Conservation (phyloP, 2,329 filamentous ascomycete species). For the Didymella pomorum region DNA sequence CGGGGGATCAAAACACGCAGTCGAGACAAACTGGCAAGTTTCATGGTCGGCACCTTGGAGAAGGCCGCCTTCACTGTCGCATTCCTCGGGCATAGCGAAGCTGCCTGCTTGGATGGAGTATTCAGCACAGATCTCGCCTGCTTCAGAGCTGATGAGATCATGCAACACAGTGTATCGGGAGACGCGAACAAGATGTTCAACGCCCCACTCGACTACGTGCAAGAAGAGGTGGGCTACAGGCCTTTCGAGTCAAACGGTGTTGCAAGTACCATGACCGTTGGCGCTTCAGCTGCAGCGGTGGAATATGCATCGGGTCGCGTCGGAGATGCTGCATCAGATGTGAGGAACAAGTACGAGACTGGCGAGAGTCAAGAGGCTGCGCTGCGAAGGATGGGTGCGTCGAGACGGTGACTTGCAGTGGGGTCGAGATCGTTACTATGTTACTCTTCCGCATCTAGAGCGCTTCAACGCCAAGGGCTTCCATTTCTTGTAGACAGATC, state of each 20-base stretch:
- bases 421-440: no score
- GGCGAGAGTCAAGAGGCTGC: background rate
- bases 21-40: background rate
- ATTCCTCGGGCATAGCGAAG: background rate
- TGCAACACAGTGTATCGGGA: background rate
- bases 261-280: background rate
- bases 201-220: background rate
- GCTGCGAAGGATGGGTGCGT: background rate
- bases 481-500: no score
- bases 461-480: no score
- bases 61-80: background rate
- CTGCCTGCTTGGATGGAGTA: background rate
- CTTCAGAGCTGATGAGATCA: background rate
- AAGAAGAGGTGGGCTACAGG: background rate
- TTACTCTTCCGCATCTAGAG: no score
- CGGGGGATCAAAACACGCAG: background rate
- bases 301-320: background rate
- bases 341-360: background rate
- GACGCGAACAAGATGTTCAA: background rate
- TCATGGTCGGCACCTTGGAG: background rate
- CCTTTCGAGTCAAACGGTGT: no score
- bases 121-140: background rate
- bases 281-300: background rate
- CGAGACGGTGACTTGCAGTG: no score
- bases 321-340: background rate